phyloP scores from a whole-genome alignment of 257 asterid genomes.

The Rhazya stricta region DNA sequence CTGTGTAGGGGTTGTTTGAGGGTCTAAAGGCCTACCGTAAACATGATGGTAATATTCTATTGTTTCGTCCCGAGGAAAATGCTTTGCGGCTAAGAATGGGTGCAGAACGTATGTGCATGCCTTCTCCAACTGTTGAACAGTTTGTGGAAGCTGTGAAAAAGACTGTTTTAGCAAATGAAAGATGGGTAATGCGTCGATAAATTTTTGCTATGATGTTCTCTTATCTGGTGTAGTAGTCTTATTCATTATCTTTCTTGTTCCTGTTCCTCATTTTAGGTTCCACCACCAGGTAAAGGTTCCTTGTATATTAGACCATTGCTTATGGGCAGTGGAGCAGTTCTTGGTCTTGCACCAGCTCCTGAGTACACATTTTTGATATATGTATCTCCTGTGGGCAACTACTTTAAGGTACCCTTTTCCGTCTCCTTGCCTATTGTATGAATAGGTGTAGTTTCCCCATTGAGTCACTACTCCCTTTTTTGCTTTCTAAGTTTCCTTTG shows the following conservation, averaged over 20 bases:
- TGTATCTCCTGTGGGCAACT: slow-evolving; percentile 94
- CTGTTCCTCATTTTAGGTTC: slow-evolving; percentile 53
- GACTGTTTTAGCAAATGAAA: slow-evolving; percentile 79
- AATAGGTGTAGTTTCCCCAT: not conserved
- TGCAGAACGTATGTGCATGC: slow-evolving; percentile 98
- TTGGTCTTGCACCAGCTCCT: slow-evolving; percentile 98
- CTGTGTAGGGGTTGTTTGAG: slow-evolving; percentile 76
- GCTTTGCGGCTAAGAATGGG: slow-evolving; percentile 65
- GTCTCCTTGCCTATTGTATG: not conserved
- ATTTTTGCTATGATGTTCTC: not conserved
- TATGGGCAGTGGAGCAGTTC: slow-evolving; percentile 97
- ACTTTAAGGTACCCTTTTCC: slow-evolving; percentile 66
- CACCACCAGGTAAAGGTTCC: slow-evolving; percentile 96
- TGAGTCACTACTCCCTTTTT: not conserved
- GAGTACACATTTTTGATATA: slow-evolving; percentile 89
- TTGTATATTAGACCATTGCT: slow-evolving; percentile 89
- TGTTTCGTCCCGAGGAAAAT: slow-evolving; percentile 88
- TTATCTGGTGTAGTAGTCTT: not conserved
- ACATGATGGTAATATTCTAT: slow-evolving; percentile 71
- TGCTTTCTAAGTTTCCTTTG: not conserved
- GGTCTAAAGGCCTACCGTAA: slow-evolving; percentile 85
- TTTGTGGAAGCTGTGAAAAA: slow-evolving; percentile 82
- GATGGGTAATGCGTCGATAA: slow-evolving; percentile 63
- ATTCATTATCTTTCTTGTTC: not conserved
- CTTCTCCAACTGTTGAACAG: slow-evolving; percentile 83